Percentiles rank a stretch among this genome's conserved stretches.
Evolutionary conservation across 208 protist species (phyloP).

Genomic region (Histomonas meleagridis): DNA sequence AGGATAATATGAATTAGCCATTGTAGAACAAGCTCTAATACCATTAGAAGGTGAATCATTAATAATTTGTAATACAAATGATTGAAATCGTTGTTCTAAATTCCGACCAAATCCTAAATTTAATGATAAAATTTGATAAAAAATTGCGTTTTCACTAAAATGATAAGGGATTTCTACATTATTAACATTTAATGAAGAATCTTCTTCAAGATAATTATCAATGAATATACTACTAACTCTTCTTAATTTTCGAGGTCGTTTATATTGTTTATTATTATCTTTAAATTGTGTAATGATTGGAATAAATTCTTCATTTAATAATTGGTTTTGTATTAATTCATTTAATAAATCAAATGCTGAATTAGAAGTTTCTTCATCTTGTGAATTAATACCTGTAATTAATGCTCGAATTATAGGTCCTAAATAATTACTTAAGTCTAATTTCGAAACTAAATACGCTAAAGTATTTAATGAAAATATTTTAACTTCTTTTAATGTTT

Average conservation of each 20-base stretch:
- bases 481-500: neutral
- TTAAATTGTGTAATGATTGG: too few species aligned
- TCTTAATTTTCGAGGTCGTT: too few species aligned
- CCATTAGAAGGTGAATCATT: neutral
- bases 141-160: neutral
- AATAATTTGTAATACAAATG: neutral
- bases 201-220: too few species aligned
- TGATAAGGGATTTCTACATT: too few species aligned
- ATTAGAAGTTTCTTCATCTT: too few species aligned
- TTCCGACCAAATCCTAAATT: neutral
- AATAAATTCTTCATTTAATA: too few species aligned
- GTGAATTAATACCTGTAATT: neutral
- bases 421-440: neutral
- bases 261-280: too few species aligned
- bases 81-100: neutral
- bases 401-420: neutral
- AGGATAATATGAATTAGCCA: neutral
- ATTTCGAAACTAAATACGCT: neutral
- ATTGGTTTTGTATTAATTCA: too few species aligned
- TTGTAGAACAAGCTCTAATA: neutral
- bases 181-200: too few species aligned
- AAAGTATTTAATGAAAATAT: neutral
- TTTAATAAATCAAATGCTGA: neutral
- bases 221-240: too few species aligned
- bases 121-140: neutral